Evolutionary conservation across 345 rosid species (phyloP), one percentile per base, ranked within the genome.

Genomic region (Combretum micranthum): DNA sequence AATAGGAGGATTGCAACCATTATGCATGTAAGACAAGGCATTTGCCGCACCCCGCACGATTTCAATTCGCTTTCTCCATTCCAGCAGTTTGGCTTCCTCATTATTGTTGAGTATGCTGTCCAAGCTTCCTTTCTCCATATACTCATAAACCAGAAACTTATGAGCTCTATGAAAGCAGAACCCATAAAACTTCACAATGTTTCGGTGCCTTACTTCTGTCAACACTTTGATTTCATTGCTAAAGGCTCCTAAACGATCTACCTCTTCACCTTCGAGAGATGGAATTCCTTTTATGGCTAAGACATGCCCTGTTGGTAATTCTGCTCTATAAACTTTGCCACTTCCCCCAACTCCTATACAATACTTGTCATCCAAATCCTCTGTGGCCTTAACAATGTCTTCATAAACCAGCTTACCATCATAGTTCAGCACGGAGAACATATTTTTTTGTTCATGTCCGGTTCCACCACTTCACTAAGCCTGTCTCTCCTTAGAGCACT

Each of bases 351-450:
- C 45, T 0, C 51, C 61, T 1, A 57, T 45, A 39, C 13, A 2
- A 12, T 45, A 21, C 61, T 57, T 12, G 2, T 44, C 50, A 2
- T 57, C 13, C 0, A 57, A 57, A 11, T 42, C 52, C 42, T 45
- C 51, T 0, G 61, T 45, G 37, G 61, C 52, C 13, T 15, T 12
- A 50, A 57, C 45, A 10, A 57, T 57, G 50, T 57, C 61, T 47
- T 57, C 25, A 2, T 44, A 57, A 19, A 45, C 7, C 19, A 57
- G 14, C 32, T 20, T 45, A 13, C 61, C 52, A 46, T 57, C 17
- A 46, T 44, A 57, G 50, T 57, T 57, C 61, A 44, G 18, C 23
- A 57, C 21, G 0, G 50, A 57, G 45, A 57, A 57, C 12, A 57
- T 19, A 57, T 57, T 20, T 12, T 2, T 10, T 23, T 22, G 52